Evolutionary conservation across 495 filamentous ascomycete species (phyloP).

Genomic region (Ramalina peruviana): DNA sequence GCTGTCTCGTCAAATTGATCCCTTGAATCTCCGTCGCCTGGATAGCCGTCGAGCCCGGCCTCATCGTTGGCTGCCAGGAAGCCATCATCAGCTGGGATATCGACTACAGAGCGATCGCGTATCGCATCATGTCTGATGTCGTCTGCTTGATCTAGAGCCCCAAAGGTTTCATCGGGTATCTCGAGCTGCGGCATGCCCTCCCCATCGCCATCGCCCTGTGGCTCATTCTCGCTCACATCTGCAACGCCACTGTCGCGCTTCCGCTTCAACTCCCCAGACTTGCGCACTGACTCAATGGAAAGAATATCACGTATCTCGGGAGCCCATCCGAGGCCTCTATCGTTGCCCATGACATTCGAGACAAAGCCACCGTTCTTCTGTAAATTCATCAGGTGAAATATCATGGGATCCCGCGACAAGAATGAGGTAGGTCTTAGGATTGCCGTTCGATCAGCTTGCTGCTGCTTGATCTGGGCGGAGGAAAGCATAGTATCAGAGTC

Average conservation of each 20-base stretch:
- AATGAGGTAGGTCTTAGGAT: constrained; percentile 70
- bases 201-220: constrained; percentile 22
- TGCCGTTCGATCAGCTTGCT: constrained; percentile 62
- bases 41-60: constrained; percentile 28
- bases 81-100: constrained; percentile 53
- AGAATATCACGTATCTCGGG: constrained; percentile 80
- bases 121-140: constrained; percentile 35
- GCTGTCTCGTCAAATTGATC: constrained; percentile 67
- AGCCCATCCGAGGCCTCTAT: constrained; percentile 66
- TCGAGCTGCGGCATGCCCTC: constrained; percentile 57
- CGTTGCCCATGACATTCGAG: constrained; percentile 57
- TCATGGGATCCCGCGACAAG: constrained; percentile 68
- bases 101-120: constrained; percentile 35
- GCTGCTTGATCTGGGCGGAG: constrained; percentile 50
- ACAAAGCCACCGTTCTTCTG: constrained; percentile 84
- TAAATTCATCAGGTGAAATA: constrained; percentile 78
- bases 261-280: constrained; percentile 71
- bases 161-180: constrained; percentile 43
- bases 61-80: constrained; percentile 36
- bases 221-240: constrained; percentile 56
- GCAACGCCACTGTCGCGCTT: constrained; percentile 85
- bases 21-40: constrained; percentile 8
- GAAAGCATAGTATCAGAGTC: constrained; percentile 52
- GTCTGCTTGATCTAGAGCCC: constrained; percentile 32
- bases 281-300: constrained; percentile 65